These are phyloP conservation scores for Brassica hybrid DNA, from an alignment of 441 rosid species.

Conservation along the genomic window DNA sequence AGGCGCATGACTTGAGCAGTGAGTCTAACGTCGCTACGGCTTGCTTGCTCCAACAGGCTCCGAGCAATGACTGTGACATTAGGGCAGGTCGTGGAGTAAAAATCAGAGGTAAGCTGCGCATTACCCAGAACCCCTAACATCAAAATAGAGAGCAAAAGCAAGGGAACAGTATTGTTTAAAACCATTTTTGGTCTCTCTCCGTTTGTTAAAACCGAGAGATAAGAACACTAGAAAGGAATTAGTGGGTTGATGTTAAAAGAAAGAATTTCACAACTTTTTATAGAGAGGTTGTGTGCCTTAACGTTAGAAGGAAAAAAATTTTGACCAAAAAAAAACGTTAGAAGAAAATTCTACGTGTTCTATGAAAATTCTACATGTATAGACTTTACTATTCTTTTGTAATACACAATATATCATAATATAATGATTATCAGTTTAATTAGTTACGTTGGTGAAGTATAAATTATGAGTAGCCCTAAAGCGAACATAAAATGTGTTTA, in stretches of 20 bases:
- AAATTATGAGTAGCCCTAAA: too few species aligned
- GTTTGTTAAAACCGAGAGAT: constrained; percentile 1
- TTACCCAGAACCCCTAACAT: constrained; percentile 18
- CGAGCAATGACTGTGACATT: constrained; percentile 38
- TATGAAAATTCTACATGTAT: too few species aligned
- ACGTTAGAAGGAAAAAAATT: background rate
- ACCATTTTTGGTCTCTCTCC: constrained; percentile 19
- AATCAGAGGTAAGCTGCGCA: constrained; percentile 51
- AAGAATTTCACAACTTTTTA: constrained; percentile 18
- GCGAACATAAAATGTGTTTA: too few species aligned
- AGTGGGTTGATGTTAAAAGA: constrained; percentile 14
- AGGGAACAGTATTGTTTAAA: constrained; percentile 23
- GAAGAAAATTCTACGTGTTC: background rate
- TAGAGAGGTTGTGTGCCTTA: constrained; percentile 18
- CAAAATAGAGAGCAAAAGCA: background rate
- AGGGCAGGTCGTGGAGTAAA: constrained; percentile 61
- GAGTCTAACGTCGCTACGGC: constrained; percentile 60
- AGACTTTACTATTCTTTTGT: too few species aligned
- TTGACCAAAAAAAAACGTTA: too few species aligned
- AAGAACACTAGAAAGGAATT: constrained; percentile 7
- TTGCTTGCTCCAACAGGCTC: constrained; percentile 40
- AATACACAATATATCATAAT: too few species aligned
- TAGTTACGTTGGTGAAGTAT: too few species aligned
- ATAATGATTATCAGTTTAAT: too few species aligned
- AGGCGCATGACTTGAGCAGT: constrained; percentile 77